These are phyloP conservation scores for Nicotiana tabacum DNA, from an alignment of 257 asterid species.

Conservation along the genomic window DNA sequence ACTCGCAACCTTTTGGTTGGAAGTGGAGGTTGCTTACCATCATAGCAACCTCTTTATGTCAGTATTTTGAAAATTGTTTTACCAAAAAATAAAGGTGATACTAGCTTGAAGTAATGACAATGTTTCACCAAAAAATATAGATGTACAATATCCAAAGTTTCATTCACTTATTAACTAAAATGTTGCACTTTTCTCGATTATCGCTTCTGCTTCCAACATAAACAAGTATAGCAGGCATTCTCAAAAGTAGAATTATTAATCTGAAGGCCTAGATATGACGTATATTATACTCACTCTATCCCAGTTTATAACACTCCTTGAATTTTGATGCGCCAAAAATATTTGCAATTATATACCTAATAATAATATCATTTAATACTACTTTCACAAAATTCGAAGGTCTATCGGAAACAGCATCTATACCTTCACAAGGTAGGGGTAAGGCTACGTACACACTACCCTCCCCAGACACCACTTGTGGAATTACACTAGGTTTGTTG, in stretches of 20 bases:
- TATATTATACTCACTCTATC: not conserved
- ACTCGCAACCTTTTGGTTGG: too few relatives aligned
- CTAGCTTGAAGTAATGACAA: not conserved
- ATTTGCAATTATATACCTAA: not conserved
- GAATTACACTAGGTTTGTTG: too few relatives aligned
- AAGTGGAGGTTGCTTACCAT: too few relatives aligned
- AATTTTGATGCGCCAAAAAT: not conserved
- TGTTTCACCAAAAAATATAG: not conserved
- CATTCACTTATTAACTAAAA: not conserved
- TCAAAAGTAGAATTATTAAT: not conserved
- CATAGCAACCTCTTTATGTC: too few relatives aligned
- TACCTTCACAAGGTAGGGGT: too few relatives aligned
- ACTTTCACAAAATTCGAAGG: too few relatives aligned
- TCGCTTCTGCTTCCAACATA: not conserved
- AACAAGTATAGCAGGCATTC: not conserved
- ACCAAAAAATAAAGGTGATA: not conserved
- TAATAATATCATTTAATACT: too few relatives aligned
- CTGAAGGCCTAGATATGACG: not conserved
- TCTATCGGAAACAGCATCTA: too few relatives aligned
- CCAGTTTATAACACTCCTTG: not conserved
- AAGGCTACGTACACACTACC: too few relatives aligned
- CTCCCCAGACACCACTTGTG: too few relatives aligned
- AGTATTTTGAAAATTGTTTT: not conserved
- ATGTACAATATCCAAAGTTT: not conserved
- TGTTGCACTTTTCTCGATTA: not conserved